These are phyloP conservation scores for Botryotinia calthae DNA, from an alignment of 2,329 filamentous ascomycete genomes.

Conservation along the genomic window DNA sequence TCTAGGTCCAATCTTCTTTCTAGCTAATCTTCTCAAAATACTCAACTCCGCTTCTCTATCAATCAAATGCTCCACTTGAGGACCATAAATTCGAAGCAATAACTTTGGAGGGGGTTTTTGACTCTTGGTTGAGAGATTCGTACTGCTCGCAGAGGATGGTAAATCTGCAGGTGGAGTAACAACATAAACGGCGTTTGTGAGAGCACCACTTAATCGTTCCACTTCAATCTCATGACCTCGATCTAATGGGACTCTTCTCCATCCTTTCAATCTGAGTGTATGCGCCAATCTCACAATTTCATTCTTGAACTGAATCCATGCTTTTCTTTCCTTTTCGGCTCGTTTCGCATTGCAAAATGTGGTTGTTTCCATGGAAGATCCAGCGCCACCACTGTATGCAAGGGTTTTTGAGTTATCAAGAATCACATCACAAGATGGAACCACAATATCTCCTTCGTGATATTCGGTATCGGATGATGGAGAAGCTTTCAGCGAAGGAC, in stretches of 20 bases:
- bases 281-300: conserved; percentile 89
- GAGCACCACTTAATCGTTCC: conserved; percentile 78
- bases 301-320: conserved; percentile 84
- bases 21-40: conserved; percentile 79
- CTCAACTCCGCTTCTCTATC: conserved; percentile 87
- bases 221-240: conserved; percentile 66
- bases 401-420: conserved; percentile 90
- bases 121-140: conserved; percentile 37
- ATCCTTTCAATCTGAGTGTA: conserved; percentile 85
- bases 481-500: conserved; percentile 34
- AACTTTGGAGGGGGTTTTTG: conserved; percentile 56
- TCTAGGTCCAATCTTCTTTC: conserved; percentile 89
- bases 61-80: conserved; percentile 92
- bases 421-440: conserved; percentile 78
- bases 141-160: conserved; percentile 34
- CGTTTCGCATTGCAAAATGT: conserved; percentile 46
- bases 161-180: conserved; percentile 75
- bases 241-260: conserved; percentile 77
- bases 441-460: conserved; percentile 74
- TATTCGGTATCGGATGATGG: conserved; percentile 84
- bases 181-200: conserved; percentile 96
- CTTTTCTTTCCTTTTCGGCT: conserved; percentile 66
- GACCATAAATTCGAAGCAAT: conserved; percentile 87
- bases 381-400: conserved; percentile 60
- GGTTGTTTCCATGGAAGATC: conserved; percentile 41